Evolutionary conservation across 495 filamentous ascomycete genomes (phyloP), one percentile per base, ranked within the genome.

Genomic region (Tricharina praecox): DNA sequence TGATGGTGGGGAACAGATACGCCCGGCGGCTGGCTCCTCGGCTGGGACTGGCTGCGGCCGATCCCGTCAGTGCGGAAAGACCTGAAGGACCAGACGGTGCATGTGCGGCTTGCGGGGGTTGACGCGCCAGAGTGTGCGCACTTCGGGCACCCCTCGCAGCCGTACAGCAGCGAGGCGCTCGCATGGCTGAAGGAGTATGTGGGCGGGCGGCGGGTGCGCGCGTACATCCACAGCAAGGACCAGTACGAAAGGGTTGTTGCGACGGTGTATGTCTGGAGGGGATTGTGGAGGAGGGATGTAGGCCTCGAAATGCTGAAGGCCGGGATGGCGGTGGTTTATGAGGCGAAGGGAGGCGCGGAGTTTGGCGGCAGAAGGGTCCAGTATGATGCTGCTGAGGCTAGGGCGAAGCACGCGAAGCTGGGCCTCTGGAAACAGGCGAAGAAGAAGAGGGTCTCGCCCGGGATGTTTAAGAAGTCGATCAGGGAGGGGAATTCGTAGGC

Each of bases 91-190:
- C 75, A 78, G 36, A 95, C 87, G 19, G 86, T 92, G 42, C 78
- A 85, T 39, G 70, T 97, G 49, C 82, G 90, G 30, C 64, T 97
- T 32, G 92, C 90, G 5, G 90, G 90, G 28, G 63, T 96, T 37
- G 90, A 97, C 59, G 92, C 90, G 15, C 90, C 90, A 1, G 90
- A 97, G 65, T 65, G 80, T 32, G 81, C 85, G 2, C 92, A 97
- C 63, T 97, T 93, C 61, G 90, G 90, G 25, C 73, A 75, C 16
- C 79, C 84, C 0, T 83, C 78, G 23, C 90, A 97, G 62, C 90
- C 88, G 2, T 81, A 72, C 58, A 72, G 82, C 2, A 69, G 72
- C 18, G 86, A 96, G 57, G 85, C 92, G 16, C 67, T 86, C 21
- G 60, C 68, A 23, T 95, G 81, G 78, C 71, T 97, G 28, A 74